Evolutionary conservation across 2,329 filamentous ascomycete genomes (phyloP).

Genomic region (Drechmeria coniospora): DNA sequence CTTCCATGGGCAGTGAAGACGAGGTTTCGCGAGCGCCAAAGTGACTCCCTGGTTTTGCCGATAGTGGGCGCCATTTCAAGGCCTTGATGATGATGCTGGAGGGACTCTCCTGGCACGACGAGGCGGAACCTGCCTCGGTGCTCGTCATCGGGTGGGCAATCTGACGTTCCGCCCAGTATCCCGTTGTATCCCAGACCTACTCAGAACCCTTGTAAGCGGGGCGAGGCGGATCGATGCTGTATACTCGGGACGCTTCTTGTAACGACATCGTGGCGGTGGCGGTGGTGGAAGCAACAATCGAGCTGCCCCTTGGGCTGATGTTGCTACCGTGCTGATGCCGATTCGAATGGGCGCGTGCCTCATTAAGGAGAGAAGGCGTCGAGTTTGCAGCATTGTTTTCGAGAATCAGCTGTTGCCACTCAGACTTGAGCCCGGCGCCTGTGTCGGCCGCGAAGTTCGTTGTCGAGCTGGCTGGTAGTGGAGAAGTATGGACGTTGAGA

Average conservation of each 20-base stretch:
- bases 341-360: not conserved
- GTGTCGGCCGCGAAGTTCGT: not conserved
- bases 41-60: slow-evolving; percentile 20
- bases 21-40: slow-evolving; percentile 9
- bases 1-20: slow-evolving; percentile 11
- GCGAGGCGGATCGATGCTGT: slow-evolving; percentile 35
- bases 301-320: too few species aligned
- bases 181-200: slow-evolving; percentile 49
- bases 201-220: slow-evolving; percentile 38
- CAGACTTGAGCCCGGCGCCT: slow-evolving; percentile 1
- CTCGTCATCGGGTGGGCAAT: slow-evolving; percentile 3
- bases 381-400: slow-evolving; percentile 1
- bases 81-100: slow-evolving; percentile 17
- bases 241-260: slow-evolving; percentile 2
- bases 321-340: not conserved
- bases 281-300: not conserved
- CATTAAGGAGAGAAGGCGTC: not conserved
- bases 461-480: not conserved
- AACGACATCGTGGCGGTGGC: not conserved
- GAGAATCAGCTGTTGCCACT: slow-evolving; percentile 3
- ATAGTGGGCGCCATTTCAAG: slow-evolving; percentile 27
- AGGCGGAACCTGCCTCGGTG: not conserved
- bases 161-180: slow-evolving; percentile 47
- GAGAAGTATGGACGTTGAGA: slow-evolving; percentile 4
- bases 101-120: slow-evolving; percentile 14